These are phyloP conservation scores for Heterococcus sp. DNA, from an alignment of 108 stramenopile species.

Conservation along the genomic window DNA sequence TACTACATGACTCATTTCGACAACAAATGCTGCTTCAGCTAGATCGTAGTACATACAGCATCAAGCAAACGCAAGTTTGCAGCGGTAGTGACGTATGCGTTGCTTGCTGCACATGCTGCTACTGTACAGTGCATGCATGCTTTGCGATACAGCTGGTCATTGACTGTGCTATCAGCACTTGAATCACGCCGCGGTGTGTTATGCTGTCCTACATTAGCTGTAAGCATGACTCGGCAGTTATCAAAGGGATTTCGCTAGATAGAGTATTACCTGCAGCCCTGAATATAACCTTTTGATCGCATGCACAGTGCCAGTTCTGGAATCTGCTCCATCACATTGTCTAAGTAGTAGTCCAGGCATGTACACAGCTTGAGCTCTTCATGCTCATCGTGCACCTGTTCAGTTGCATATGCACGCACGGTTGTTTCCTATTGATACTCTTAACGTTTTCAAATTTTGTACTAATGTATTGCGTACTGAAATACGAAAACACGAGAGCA, in stretches of 20 bases:
- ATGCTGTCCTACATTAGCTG: not conserved
- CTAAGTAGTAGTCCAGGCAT: conserved; percentile 48
- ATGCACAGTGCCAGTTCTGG: conserved; percentile 55
- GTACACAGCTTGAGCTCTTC: conserved; percentile 40
- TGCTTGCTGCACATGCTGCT: no score
- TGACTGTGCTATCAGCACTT: no score
- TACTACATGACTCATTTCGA: no score
- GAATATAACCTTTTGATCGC: conserved; percentile 50
- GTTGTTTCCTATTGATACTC: not conserved
- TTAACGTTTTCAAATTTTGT: no score
- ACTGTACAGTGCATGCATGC: not conserved
- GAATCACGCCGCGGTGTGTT: no score
- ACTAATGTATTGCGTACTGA: no score
- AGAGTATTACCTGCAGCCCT: conserved; percentile 1
- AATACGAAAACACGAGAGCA: no score
- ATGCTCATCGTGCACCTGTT: conserved; percentile 29
- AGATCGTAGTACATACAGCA: no score
- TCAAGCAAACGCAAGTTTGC: no score
- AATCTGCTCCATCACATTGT: conserved; percentile 43
- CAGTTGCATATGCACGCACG: not conserved
- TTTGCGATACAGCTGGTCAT: no score
- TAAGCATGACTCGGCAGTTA: not conserved
- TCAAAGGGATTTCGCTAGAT: not conserved
- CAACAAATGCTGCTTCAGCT: no score
- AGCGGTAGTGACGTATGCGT: no score